Base-by-base conservation (phyloP, 148 eudicot species). In the Beta vulgaris region DNA sequence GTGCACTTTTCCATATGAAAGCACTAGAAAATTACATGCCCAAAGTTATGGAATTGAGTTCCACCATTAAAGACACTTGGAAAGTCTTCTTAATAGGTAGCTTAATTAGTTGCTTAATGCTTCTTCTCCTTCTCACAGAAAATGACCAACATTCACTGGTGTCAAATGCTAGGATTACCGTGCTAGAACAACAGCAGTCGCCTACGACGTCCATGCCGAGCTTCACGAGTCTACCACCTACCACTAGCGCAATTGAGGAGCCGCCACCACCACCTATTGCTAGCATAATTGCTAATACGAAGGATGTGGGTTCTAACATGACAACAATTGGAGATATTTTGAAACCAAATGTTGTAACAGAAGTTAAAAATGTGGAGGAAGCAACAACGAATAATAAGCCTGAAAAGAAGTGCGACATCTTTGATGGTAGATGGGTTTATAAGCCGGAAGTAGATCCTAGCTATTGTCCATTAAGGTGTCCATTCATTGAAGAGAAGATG, bases 401-500 rank as follows among this genome's bases (percentile, higher is more conserved):
- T 40, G 53, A 7, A 42, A 43, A 67, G n/a, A 28, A 67, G n/a
- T 67, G 71, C 26, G 15, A 42, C 16, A 67, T 67, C 12, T 67
- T 67, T 67, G 71, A 67, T 13, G 71, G 71, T 21, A 67, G 35
- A 28, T 67, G 71, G 71, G 71, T 67, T 26, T 67, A 67, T n/a
- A 42, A 9, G 29, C 53, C 71, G 0, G 71, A 42, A 12, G 71
- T 42, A 40, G 46, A 26, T 67, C 53, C 71, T 29, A 28, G 71
- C 21, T 67, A 67, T 67, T 32, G 43, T 67, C 43, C 71, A 26
- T 15, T 28, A 4, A 42, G 2, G 35, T 67, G 71, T 43, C 71
- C 71, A 13, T 67, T 67, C n/a, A 67, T 67, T 67, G 71, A 67
- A 9, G 71, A 67, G 53, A 67, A 67, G 9, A 67, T 67, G 53